Evolutionary conservation across 176 grass and related monocot species (phyloP).

Genomic region (Eleusine coracana): DNA sequence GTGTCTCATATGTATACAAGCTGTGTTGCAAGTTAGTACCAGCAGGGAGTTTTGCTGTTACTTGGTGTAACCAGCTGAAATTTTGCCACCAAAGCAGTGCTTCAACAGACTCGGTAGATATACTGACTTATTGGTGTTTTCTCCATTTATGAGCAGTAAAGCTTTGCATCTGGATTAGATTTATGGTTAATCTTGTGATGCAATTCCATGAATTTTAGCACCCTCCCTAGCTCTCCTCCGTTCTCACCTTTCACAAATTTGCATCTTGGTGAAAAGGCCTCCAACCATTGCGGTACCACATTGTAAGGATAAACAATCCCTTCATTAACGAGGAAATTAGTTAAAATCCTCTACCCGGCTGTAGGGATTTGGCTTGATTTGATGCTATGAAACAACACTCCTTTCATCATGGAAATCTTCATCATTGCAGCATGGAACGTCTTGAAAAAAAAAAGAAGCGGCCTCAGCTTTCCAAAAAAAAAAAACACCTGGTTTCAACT

Average conservation of each 20-base stretch:
- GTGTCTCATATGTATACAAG: neutral
- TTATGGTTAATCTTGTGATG: neutral
- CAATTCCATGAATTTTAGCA: neutral
- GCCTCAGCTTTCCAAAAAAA: neutral
- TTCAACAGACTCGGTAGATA: neutral
- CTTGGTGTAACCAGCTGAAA: neutral
- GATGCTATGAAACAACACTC: neutral
- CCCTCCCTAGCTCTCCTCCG: neutral
- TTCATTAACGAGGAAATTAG: neutral
- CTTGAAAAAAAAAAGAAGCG: neutral
- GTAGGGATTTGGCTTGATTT: neutral
- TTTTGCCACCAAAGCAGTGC: neutral
- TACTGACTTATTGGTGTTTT: neutral
- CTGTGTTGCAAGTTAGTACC: neutral
- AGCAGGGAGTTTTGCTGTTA: conserved; percentile 16
- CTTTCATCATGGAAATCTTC: neutral
- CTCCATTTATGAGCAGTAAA: neutral
- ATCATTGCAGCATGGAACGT: neutral
- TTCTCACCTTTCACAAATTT: neutral
- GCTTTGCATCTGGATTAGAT: conserved; percentile 4
- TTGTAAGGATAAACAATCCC: neutral
- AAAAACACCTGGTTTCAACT: neutral
- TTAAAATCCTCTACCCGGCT: neutral
- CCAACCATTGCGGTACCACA: neutral
- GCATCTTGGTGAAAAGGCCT: neutral